Percentiles rank a stretch among this genome's conserved stretches.
Evolutionary conservation across 2,329 filamentous ascomycete genomes (phyloP).

Genomic region (Elsinoe arachidis): DNA sequence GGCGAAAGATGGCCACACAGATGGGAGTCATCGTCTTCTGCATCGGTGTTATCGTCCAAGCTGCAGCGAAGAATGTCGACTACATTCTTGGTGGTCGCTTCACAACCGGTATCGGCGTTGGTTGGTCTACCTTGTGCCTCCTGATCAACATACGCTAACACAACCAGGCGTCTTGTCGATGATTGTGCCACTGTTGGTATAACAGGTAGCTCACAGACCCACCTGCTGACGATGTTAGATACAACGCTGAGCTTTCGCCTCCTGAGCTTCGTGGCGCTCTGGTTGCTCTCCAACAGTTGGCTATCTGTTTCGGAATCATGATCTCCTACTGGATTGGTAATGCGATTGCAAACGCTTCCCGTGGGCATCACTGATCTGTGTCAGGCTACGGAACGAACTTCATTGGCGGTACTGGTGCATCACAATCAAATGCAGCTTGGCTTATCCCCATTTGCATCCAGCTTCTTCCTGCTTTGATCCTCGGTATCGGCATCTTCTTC

Average conservation of each 20-base stretch:
- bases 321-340: slow-evolving; percentile 43
- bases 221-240: slow-evolving; percentile 16
- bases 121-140: slow-evolving; percentile 5
- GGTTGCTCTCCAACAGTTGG: slow-evolving; percentile 48
- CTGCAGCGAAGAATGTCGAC: slow-evolving; percentile 50
- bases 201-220: no score
- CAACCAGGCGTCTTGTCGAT: slow-evolving; percentile 51
- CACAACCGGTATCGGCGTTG: slow-evolving; percentile 43
- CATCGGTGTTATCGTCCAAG: slow-evolving; percentile 60
- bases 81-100: slow-evolving; percentile 63
- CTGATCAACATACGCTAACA: slow-evolving; percentile 47
- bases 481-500: slow-evolving; percentile 60
- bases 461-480: slow-evolving; percentile 55
- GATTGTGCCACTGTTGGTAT: slow-evolving; percentile 49
- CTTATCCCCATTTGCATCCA: slow-evolving; percentile 64
- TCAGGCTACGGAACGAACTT: slow-evolving; percentile 27
- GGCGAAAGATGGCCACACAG: slow-evolving; percentile 61
- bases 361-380: slow-evolving; percentile 17
- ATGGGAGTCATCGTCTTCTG: slow-evolving; percentile 60
- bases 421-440: slow-evolving; percentile 47
- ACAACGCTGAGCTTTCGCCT: slow-evolving; percentile 34
- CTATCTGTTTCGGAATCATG: slow-evolving; percentile 56
- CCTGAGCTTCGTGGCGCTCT: slow-evolving; percentile 28
- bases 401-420: slow-evolving; percentile 21
- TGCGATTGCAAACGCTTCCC: slow-evolving; percentile 26